A percentile compares a stretch with the other conserved stretches of the same genome.
These are phyloP conservation scores for Hemileia vastatrix DNA, from an alignment of 1,284 basidiomycete species.

Conservation along the genomic window DNA sequence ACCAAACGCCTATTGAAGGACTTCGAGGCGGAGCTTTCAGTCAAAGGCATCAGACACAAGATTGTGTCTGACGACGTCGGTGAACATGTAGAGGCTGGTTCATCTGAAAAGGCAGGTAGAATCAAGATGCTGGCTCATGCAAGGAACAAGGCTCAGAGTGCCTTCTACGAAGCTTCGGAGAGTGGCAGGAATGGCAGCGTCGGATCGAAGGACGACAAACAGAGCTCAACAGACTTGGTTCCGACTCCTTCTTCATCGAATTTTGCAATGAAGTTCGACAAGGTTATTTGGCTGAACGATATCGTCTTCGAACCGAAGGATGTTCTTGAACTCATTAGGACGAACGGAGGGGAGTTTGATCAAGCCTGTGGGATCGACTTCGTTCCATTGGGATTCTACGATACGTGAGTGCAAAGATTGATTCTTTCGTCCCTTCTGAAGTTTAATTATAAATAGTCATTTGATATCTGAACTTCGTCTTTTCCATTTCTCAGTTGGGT, in stretches of 20 bases:
- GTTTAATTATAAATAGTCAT: no score
- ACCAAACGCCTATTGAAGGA: constrained; percentile 47
- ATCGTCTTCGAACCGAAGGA: constrained; percentile 50
- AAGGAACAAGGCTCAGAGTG: constrained; percentile 34
- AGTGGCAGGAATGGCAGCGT: constrained; percentile 3
- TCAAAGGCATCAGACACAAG: constrained; percentile 42
- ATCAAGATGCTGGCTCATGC: constrained; percentile 30
- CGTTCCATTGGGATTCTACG: constrained; percentile 40
- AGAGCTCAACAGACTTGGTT: no score
- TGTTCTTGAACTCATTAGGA: constrained; percentile 50
- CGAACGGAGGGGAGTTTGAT: constrained; percentile 51
- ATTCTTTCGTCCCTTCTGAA: no score
- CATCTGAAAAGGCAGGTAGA: constrained; percentile 16
- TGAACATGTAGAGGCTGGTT: constrained; percentile 26
- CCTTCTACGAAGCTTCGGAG: constrained; percentile 25
- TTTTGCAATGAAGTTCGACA: constrained; percentile 48
- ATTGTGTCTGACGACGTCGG: constrained; percentile 43
- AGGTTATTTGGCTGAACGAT: constrained; percentile 52
- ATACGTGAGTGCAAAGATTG: constrained; percentile 25
- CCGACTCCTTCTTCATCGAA: no score
- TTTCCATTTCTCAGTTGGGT: constrained; percentile 28
- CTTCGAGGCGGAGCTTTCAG: constrained; percentile 44
- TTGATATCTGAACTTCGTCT: not conserved
- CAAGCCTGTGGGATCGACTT: constrained; percentile 55
- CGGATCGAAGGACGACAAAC: no score